Base-by-base conservation (phyloP, 164 flowering plant genomes). In the Berberis thunbergii region DNA sequence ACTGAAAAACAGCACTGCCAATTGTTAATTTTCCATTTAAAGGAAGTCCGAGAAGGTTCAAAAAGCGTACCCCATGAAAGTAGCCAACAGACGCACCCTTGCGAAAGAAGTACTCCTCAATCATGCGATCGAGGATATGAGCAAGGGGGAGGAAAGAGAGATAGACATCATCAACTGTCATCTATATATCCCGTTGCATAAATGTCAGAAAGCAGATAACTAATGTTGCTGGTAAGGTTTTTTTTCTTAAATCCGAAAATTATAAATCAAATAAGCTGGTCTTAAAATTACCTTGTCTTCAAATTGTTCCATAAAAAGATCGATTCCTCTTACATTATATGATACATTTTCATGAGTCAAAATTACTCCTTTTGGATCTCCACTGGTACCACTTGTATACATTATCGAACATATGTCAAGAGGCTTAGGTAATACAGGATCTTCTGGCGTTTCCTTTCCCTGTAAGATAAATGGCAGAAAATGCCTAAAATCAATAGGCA, bases 311-410 rank as follows among this genome's bases (percentile, higher is more conserved):
- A 94, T 44, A 69, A 79, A 91, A 13, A 89, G 73, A 77, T 91
- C 93, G 6, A 87, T 59, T 11, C 96, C 97, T 67, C 72, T 68
- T 44, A 89, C 81, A 62, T 66, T 62, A 40, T 67, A 60, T 26
- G 81, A 75, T 55, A 78, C 59, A 54, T 77, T 87, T 78, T 91
- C 96, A 68, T 94, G 97, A 6, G 96, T 89, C 69, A 94, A 57
- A 49, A 91, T 72, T 50, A 86, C 99, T 46, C 99, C 99, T 82
- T 94, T 94, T 7, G 99, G 99, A 53, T 83, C 83, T 57, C 99
- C 99, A 74, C 91, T 91, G 45, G 99, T 91, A 49, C 99, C 99
- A 68, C 99, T 94, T 11, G 99, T 94, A 75, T 94, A 94, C 97
- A 94, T 91, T 60, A 94, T 89, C 42, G 97, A 86, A 76, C 91